These are phyloP conservation scores for Aristolochia contorta DNA, from an alignment of 164 flowering plant genomes.

Conservation along the genomic window DNA sequence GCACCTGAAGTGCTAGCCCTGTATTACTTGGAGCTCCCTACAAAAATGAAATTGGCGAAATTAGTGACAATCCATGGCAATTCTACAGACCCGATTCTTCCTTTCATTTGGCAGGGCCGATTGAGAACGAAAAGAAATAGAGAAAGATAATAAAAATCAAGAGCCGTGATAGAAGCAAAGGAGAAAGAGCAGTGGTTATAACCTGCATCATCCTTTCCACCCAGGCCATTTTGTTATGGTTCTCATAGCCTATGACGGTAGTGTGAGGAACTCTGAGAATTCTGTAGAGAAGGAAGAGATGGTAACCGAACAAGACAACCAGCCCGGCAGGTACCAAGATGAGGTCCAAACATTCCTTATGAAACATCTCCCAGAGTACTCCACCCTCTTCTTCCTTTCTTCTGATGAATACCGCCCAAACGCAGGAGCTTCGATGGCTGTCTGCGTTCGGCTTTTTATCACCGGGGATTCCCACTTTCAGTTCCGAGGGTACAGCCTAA, in stretches of 20 bases:
- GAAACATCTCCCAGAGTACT: conserved; percentile 20
- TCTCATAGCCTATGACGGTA: conserved; percentile 62
- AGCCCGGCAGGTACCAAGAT: conserved; percentile 53
- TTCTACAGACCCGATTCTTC: neutral
- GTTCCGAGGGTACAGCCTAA: too few species aligned
- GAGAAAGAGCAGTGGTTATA: neutral
- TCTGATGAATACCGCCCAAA: too few species aligned
- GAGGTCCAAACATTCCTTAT: conserved; percentile 46
- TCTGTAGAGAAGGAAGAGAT: conserved; percentile 49
- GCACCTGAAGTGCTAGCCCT: conserved; percentile 28
- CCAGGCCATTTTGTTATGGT: conserved; percentile 60
- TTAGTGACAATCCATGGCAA: neutral
- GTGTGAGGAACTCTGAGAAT: conserved; percentile 30
- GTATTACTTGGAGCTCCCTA: conserved; percentile 33
- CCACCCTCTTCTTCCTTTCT: neutral
- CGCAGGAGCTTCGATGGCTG: too few species aligned
- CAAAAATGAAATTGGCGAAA: neutral
- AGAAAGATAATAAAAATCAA: neutral
- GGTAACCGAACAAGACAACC: conserved; percentile 46
- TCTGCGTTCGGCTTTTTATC: too few species aligned
- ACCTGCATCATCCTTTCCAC: conserved; percentile 61
- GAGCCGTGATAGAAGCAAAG: too few species aligned
- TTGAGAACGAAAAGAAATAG: neutral
- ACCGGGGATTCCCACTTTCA: too few species aligned
- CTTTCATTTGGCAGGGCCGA: too few species aligned